These are phyloP conservation scores for Phytopythium delawarense DNA, from an alignment of 352 stramenopile genomes.

Conservation along the genomic window DNA sequence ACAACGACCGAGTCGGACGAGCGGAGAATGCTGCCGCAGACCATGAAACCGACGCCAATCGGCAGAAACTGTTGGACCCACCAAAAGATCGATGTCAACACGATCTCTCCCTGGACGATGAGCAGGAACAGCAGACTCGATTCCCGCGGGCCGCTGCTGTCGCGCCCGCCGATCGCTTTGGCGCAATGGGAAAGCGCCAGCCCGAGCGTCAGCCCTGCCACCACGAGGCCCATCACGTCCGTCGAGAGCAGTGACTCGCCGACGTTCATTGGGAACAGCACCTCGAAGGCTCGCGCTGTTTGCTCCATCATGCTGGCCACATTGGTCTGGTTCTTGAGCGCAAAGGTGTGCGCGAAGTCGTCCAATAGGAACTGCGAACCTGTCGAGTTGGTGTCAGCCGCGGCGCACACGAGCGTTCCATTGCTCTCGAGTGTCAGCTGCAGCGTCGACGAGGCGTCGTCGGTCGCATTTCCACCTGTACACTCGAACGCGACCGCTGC, in stretches of 20 bases:
- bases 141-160: constrained; percentile 11
- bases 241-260: constrained; percentile 19
- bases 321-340: constrained; percentile 12
- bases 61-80: constrained; percentile 35
- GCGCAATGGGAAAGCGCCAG: constrained; percentile 23
- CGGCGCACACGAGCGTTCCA: constrained; percentile 28
- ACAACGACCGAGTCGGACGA: constrained; percentile 7
- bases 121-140: constrained; percentile 47
- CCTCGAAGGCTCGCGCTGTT: constrained; percentile 20
- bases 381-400: constrained; percentile 27
- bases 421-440: constrained; percentile 31
- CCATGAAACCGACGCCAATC: constrained; percentile 37
- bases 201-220: constrained; percentile 27
- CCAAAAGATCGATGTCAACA: constrained; percentile 34
- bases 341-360: constrained; percentile 33
- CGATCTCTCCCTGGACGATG: constrained; percentile 34
- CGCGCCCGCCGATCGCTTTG: neutral
- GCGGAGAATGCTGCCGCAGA: constrained; percentile 36
- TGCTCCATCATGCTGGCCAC: constrained; percentile 24
- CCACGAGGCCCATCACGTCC: constrained; percentile 33
- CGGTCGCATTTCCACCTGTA: constrained; percentile 11
- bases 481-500: constrained; percentile 15
- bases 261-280: constrained; percentile 27
- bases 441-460: constrained; percentile 16
- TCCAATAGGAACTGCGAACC: constrained; percentile 34